Base-by-base conservation (phyloP, 805 yeast genomes). In the Candida yuanshanica region DNA sequence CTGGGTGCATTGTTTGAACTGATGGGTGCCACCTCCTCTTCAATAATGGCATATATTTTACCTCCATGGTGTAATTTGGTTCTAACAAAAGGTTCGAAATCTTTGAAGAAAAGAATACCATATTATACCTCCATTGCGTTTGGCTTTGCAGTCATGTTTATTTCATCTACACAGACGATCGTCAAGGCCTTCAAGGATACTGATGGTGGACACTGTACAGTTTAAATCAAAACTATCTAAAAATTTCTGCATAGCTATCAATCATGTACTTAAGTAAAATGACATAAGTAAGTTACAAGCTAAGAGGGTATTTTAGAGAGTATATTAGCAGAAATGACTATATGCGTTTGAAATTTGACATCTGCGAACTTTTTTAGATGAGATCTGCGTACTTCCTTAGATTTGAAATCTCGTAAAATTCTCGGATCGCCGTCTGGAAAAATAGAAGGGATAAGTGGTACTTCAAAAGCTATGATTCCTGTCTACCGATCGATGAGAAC, bases 11-110 rank as follows among this genome's bases (percentile, higher is more conserved):
- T 91, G 22, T 68, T 90, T 32, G 97, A 91, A 56, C 69, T 90
- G 4, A 89, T 88, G 24, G 98, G 98, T 2, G 90, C 96, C 0
- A 83, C 95, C 0, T 83, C 95, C 0, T 97, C 97, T 0, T 87
- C 95, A 16, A 68, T 85, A 29, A 81, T 91, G 83, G 97, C 98
- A 0, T 90, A 86, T 58, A 87, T 90, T 18, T 65, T 90, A 14
- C 98, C 98, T 0, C 96, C 96, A 4, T 59, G 82, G 58, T 90
- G 96, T 52, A 84, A 74, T 52, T 60, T 88, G 46, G 78, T 81
- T 47, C 71, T 90, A 52, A 75, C 88, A 0, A 59, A 65, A 43
- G 65, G 56, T 40, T 64, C 51, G 45, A 77, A 69, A 51, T 47
- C 66, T 33, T 44, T 43, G 33, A 44, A 47, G 35, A 73, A 76